These are phyloP conservation scores for Ceratobasidium sp. DNA, from an alignment of 1,284 basidiomycete species.

Conservation along the genomic window DNA sequence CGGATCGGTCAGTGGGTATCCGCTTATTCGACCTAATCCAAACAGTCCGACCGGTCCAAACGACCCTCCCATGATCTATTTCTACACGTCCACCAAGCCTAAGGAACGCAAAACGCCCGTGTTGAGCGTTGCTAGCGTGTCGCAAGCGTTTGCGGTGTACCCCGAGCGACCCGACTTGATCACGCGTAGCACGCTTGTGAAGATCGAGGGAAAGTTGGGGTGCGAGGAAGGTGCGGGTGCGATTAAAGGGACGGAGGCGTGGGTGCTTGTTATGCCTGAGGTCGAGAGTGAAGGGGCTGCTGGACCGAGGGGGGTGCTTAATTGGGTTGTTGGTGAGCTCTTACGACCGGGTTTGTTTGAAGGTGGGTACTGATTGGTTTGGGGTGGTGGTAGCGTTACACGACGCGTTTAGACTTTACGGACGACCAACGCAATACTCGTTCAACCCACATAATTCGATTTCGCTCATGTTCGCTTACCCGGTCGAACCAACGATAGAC, in stretches of 20 bases:
- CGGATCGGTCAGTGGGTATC: not conserved
- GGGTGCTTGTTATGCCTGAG: constrained; percentile 91
- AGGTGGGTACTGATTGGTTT: not conserved
- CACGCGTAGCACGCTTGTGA: constrained; percentile 87
- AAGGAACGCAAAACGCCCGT: constrained; percentile 78
- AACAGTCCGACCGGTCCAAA: not conserved
- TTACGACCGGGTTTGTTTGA: constrained; percentile 28
- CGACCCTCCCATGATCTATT: constrained; percentile 63
- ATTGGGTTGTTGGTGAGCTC: constrained; percentile 87
- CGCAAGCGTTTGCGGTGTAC: constrained; percentile 84
- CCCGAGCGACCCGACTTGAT: constrained; percentile 95
- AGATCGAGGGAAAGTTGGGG: constrained; percentile 84
- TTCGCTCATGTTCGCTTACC: constrained; percentile 85
- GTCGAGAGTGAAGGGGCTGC: constrained; percentile 62
- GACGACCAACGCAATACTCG: constrained; percentile 82
- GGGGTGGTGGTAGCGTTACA: constrained; percentile 69
- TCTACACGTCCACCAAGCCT: constrained; percentile 72
- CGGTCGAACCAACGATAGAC: constrained; percentile 79
- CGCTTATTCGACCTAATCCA: not conserved
- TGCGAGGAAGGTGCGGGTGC: constrained; percentile 75
- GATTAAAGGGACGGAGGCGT: constrained; percentile 78
- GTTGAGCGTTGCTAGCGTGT: constrained; percentile 68
- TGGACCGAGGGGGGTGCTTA: constrained; percentile 85
- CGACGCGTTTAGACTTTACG: constrained; percentile 89
- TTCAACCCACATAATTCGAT: constrained; percentile 86